Conservation (phyloP, 805 yeast genomes). For the Lachancea nothofagi region DNA sequence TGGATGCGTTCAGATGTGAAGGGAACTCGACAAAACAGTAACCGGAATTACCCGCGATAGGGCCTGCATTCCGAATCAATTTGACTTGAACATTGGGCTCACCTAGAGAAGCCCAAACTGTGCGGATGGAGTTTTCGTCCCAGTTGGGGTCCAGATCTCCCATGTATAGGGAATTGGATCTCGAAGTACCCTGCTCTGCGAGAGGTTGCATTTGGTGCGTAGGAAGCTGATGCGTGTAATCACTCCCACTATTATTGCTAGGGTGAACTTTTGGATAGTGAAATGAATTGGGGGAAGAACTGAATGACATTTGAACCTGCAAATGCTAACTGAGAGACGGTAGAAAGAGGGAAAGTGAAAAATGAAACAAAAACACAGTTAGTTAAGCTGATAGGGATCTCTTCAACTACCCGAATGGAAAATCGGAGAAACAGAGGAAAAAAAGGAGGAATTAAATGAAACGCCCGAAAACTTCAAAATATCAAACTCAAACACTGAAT, state of each 20-base stretch:
- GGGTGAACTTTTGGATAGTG: neutral
- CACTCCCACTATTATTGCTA: constrained; percentile 1
- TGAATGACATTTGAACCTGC: constrained; percentile 20
- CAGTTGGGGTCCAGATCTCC: constrained; percentile 84
- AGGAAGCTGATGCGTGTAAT: constrained; percentile 6
- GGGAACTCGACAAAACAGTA: constrained; percentile 81
- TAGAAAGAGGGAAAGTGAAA: neutral
- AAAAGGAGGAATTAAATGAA: too few species aligned
- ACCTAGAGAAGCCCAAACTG: constrained; percentile 69
- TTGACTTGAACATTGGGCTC: constrained; percentile 55
- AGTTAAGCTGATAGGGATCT: too few species aligned
- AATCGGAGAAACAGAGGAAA: too few species aligned
- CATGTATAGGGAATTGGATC: constrained; percentile 58
- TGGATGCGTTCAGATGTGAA: constrained; percentile 51
- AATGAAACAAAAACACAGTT: neutral
- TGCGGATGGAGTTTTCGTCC: constrained; percentile 63
- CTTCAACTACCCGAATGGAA: too few species aligned
- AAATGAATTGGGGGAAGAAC: constrained; percentile 5
- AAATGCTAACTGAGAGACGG: constrained; percentile 9
- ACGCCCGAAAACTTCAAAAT: too few species aligned
- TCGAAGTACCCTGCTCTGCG: constrained; percentile 1
- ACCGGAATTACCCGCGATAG: constrained; percentile 46
- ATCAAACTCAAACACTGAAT: too few species aligned
- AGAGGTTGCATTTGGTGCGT: neutral
- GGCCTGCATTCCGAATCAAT: constrained; percentile 46